A percentile compares a stretch with the other conserved stretches of the same genome.
These are phyloP conservation scores for Mortierella sp. DNA, from an alignment of 371 early-diverging fungal genomes.

Conservation along the genomic window DNA sequence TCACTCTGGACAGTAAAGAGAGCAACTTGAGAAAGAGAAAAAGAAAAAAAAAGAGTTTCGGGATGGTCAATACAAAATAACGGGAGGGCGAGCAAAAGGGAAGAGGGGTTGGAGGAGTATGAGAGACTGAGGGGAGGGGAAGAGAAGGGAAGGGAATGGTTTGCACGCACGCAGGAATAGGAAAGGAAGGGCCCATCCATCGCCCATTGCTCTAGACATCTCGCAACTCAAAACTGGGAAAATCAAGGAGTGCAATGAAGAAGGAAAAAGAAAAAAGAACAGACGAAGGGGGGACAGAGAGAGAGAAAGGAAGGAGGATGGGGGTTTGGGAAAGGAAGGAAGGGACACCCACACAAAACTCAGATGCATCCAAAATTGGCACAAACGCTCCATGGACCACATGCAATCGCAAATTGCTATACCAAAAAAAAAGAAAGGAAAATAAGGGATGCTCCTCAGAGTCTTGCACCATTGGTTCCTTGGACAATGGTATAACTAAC, in stretches of 20 bases:
- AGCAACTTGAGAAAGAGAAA: background rate
- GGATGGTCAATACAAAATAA: background rate
- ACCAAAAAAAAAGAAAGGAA: conserved; percentile 1
- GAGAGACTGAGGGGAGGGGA: background rate
- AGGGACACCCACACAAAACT: background rate
- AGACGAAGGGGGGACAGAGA: background rate
- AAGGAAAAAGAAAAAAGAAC: background rate
- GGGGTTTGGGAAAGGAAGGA: background rate
- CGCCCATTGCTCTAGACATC: conserved; percentile 2
- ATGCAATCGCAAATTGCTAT: conserved; percentile 8
- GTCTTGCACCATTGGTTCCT: conserved; percentile 2
- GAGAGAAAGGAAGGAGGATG: background rate
- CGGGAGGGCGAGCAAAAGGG: background rate
- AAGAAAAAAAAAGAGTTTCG: background rate
- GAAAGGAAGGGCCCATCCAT: background rate
- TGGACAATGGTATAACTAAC: conserved; percentile 7
- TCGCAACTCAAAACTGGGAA: background rate
- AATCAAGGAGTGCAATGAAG: conserved; percentile 5
- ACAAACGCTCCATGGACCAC: background rate
- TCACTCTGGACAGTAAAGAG: background rate
- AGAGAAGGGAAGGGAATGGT: background rate
- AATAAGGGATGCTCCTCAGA: background rate
- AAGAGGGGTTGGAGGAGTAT: background rate
- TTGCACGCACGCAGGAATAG: conserved; percentile 10
- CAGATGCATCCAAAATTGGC: background rate